Base-by-base conservation (phyloP, 768 basidiomycete genomes). In the Dacryopinax primogenitus region DNA sequence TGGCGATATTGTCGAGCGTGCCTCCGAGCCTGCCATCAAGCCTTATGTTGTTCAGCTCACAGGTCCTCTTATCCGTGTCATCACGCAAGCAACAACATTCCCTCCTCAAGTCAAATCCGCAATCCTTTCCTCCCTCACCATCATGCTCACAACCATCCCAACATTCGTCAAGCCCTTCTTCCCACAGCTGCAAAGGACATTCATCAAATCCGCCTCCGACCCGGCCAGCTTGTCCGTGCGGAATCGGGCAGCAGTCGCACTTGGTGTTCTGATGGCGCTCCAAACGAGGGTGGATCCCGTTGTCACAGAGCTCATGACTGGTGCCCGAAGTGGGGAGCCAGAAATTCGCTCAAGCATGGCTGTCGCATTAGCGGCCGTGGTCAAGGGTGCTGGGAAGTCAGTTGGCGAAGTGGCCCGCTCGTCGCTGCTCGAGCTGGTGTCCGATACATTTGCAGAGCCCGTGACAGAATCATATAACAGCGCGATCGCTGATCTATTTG, bases 91-190 rank as follows among this genome's bases (percentile, higher is more conserved):
- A 0, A 86, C 87, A 41, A 86, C 88, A 0, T 90, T 92, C 74
- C 92, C 96, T 6, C 89, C 94, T 0, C 90, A 86, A 23, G 92
- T 97, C 75, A 97, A 98, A 77, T 84, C 84, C 2, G 93, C 88
- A 13, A 94, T 99, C 69, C 81, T 99, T 33, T 83, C 82, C 34
- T 90, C 94, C 3, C 81, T 99, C 62, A 83, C 86, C 0, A 83
- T 86, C 23, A 90, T 97, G 84, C 79, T 98, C 44, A 84, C 86
- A 68, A 82, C 83, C 47, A 93, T 96, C 26, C 93, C 94, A 0
- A 78, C 81, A 2, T 90, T 95, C 69, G 92, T 98, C 70, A 91
- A 90, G 74, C 95, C 95, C 1, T 98, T 98, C 86, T 97, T 97
- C 82, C 96, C 95, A 1, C 96, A 98, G 71, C 77, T 98, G 34